Percentiles rank a stretch among this genome's conserved stretches.
phyloP scores from a whole-genome alignment of 2,329 filamentous ascomycete species.

The Hypoxylon sp. region DNA sequence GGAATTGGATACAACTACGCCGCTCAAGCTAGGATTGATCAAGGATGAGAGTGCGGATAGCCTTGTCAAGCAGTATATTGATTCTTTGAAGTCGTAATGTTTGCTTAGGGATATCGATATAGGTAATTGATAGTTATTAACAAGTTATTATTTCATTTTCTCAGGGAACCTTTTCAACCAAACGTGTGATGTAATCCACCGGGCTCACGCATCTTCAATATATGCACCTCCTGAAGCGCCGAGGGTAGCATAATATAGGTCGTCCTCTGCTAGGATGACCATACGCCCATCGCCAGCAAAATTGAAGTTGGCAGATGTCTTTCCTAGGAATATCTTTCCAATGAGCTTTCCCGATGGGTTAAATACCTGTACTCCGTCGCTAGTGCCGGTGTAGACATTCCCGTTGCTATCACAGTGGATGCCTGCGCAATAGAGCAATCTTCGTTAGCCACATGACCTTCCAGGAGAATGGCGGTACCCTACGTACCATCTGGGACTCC shows the following conservation, averaged over 20 bases:
- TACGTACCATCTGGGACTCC: constrained; percentile 71
- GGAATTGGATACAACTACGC: constrained; percentile 67
- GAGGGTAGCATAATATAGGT: constrained; percentile 59
- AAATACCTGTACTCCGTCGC: constrained; percentile 67
- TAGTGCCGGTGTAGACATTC: constrained; percentile 68
- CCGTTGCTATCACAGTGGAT: constrained; percentile 69
- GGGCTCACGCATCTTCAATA: constrained; percentile 31
- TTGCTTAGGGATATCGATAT: background rate
- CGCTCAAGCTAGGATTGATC: constrained; percentile 66
- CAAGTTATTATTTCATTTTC: background rate
- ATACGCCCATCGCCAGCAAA: constrained; percentile 61
- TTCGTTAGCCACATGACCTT: background rate
- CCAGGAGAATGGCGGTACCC: background rate
- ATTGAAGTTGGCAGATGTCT: constrained; percentile 64
- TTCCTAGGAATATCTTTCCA: constrained; percentile 70
- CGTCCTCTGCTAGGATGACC: constrained; percentile 61
- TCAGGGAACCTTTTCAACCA: background rate
- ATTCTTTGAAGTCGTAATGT: constrained; percentile 53
- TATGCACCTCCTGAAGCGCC: constrained; percentile 47
- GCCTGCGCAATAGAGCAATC: constrained; percentile 58
- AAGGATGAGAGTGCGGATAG: constrained; percentile 68
- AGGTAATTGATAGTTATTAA: constrained; percentile 6
- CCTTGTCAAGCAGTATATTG: constrained; percentile 70
- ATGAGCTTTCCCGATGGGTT: constrained; percentile 64
- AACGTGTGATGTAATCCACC: background rate